Percentiles rank a stretch among this genome's conserved stretches.
These are phyloP conservation scores for Murraya paniculata DNA, from an alignment of 345 rosid species.

Conservation along the genomic window DNA sequence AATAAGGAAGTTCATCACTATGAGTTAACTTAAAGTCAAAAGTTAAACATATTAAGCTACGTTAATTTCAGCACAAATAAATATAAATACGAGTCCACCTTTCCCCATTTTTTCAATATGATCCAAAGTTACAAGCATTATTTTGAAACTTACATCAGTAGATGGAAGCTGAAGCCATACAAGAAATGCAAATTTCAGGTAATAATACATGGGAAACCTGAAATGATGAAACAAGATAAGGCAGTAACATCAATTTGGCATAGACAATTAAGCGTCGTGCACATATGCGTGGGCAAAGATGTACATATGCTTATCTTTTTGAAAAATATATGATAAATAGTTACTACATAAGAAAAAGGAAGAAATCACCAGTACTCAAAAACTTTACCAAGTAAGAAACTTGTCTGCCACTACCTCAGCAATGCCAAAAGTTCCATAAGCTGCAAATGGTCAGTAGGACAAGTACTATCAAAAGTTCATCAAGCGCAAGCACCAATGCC, in stretches of 20 bases:
- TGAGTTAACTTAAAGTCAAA: not conserved
- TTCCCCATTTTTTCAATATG: not conserved
- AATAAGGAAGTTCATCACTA: not conserved
- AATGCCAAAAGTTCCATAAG: slow-evolving; percentile 48
- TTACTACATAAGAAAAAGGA: not conserved
- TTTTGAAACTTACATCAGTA: slow-evolving; percentile 26
- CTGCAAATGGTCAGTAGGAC: slow-evolving; percentile 33
- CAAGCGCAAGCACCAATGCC: not conserved
- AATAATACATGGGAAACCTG: slow-evolving; percentile 72
- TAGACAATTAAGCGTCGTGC: not conserved
- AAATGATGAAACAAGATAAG: not conserved
- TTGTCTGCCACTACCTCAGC: slow-evolving; percentile 46
- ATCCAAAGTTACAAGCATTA: not conserved
- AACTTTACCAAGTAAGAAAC: slow-evolving; percentile 39
- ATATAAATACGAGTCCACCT: not conserved
- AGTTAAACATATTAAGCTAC: not conserved
- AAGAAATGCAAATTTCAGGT: slow-evolving; percentile 66
- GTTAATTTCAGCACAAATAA: not conserved
- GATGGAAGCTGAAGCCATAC: slow-evolving; percentile 64
- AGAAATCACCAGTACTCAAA: not conserved
- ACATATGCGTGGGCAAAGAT: not conserved
- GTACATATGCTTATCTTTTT: not conserved
- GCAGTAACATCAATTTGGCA: not conserved
- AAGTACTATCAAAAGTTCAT: not conserved
- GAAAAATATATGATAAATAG: not conserved